Conservation (phyloP, 176 grass and related monocot species). For the Calamus simplicifolius region DNA sequence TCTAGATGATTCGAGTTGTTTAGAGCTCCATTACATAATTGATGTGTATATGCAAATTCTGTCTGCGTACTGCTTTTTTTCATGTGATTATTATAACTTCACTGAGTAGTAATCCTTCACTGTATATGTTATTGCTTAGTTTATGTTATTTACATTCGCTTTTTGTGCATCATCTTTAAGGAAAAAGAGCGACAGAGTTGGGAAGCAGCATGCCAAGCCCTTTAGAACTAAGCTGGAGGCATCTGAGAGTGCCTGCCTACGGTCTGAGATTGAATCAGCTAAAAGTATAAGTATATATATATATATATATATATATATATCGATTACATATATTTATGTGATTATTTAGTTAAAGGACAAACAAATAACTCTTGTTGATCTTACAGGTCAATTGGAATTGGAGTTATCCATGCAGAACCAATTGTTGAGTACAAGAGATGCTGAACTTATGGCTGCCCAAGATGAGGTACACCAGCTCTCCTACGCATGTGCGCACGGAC, state of each 20-base stretch:
- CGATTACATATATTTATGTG: conserved; percentile 8
- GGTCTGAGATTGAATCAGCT: conserved; percentile 57
- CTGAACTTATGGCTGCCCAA: conserved; percentile 60
- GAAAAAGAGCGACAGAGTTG: conserved; percentile 82
- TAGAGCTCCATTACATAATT: too few species aligned
- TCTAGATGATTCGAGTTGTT: too few species aligned
- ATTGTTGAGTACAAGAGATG: conserved; percentile 67
- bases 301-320: too few species aligned
- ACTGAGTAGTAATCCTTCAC: too few species aligned
- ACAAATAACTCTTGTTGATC: conserved; percentile 15
- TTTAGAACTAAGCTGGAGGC: conserved; percentile 65
- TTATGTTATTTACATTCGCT: background rate
- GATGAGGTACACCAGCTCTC: conserved; percentile 43
- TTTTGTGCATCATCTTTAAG: conserved; percentile 19
- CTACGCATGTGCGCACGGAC: background rate
- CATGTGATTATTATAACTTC: too few species aligned
- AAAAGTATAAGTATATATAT: conserved; percentile 19
- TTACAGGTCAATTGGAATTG: conserved; percentile 74
- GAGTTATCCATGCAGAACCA: conserved; percentile 63
- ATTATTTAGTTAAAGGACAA: conserved; percentile 15
- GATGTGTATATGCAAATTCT: too few species aligned
- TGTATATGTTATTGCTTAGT: too few species aligned
- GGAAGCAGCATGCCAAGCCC: conserved; percentile 52
- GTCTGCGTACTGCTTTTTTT: too few species aligned
- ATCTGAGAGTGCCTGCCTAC: conserved; percentile 58